Evolutionary conservation across 345 rosid genomes (phyloP).

Genomic region (Populus simonii): DNA sequence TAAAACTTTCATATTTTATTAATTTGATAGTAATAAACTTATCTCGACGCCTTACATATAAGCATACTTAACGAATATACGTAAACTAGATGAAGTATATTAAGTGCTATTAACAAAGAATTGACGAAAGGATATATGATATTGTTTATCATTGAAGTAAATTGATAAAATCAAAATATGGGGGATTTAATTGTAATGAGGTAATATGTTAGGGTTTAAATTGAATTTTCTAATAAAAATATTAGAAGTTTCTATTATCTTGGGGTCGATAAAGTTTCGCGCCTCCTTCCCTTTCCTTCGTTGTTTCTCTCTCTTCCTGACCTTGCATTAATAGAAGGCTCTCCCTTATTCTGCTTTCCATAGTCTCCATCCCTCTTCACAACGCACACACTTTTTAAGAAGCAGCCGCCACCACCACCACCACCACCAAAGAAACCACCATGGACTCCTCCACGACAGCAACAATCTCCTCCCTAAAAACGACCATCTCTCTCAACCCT

Average conservation of each 20-base stretch:
- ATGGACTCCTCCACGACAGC: slow-evolving; percentile 14
- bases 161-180: too few relatives aligned
- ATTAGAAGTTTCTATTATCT: neutral
- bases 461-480: neutral
- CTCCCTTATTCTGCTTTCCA: neutral
- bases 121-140: too few relatives aligned
- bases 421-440: neutral
- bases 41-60: too few relatives aligned
- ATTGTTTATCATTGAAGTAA: too few relatives aligned
- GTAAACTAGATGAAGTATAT: too few relatives aligned
- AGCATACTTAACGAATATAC: too few relatives aligned
- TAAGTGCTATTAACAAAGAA: too few relatives aligned
- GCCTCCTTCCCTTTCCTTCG: neutral
- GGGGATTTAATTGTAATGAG: too few relatives aligned
- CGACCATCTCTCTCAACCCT: neutral
- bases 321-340: neutral
- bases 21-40: too few relatives aligned
- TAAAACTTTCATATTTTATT: too few relatives aligned
- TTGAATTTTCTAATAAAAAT: too few relatives aligned
- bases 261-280: neutral
- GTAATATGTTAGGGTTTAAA: too few relatives aligned
- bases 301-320: neutral
- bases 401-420: neutral
- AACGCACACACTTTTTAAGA: neutral
- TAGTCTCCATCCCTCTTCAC: neutral